Percentiles rank a stretch among this genome's conserved stretches.
Conservation (phyloP, 495 filamentous ascomycete genomes). For the Terfezia claveryi region DNA sequence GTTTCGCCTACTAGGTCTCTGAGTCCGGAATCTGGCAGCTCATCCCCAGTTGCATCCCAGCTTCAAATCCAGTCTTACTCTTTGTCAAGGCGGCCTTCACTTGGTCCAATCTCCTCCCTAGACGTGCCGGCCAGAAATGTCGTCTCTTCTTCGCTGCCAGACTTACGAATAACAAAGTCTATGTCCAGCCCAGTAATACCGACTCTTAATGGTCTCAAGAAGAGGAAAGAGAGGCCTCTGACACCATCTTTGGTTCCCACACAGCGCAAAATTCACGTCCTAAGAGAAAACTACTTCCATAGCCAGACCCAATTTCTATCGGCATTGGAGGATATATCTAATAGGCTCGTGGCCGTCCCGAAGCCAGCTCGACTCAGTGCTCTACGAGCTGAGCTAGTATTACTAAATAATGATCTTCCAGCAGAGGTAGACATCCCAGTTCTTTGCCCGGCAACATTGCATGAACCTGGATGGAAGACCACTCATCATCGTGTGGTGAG, state of each 20-base stretch:
- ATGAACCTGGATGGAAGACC: slow-evolving; percentile 39
- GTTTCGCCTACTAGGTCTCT: slow-evolving; percentile 10
- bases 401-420: slow-evolving; percentile 49
- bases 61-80: slow-evolving; percentile 11
- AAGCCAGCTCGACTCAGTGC: slow-evolving; percentile 56
- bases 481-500: slow-evolving; percentile 53
- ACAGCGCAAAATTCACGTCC: slow-evolving; percentile 35
- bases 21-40: neutral
- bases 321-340: slow-evolving; percentile 55
- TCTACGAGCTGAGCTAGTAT: slow-evolving; percentile 48
- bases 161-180: slow-evolving; percentile 28
- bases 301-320: slow-evolving; percentile 49
- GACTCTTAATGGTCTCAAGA: slow-evolving; percentile 26
- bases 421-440: slow-evolving; percentile 58
- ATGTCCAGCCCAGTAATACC: slow-evolving; percentile 28
- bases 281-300: slow-evolving; percentile 53
- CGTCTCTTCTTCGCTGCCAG: slow-evolving; percentile 47
- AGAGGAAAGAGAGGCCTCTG: slow-evolving; percentile 29
- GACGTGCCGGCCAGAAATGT: slow-evolving; percentile 28
- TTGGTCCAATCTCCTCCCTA: slow-evolving; percentile 18
- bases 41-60: neutral
- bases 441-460: slow-evolving; percentile 43
- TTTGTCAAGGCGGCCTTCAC: slow-evolving; percentile 18
- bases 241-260: slow-evolving; percentile 32
- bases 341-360: slow-evolving; percentile 47